Percentiles rank a stretch among this genome's conserved stretches.
Conservation (phyloP, 257 asterid genomes). For the Misopates orontium region DNA sequence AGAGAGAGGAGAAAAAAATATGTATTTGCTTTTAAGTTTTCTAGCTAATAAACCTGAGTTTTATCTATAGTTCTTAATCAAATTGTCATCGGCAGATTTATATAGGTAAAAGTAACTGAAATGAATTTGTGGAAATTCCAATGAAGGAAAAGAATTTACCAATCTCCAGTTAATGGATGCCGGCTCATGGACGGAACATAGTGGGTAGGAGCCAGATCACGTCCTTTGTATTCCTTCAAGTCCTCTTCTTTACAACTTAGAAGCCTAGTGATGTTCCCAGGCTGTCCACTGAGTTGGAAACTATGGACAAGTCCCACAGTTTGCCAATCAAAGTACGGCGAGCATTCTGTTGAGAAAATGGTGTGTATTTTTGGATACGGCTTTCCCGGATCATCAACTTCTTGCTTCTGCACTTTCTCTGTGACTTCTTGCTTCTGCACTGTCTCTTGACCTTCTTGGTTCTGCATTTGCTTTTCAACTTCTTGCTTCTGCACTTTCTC, state of each 20-base stretch:
- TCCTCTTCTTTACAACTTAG: slow-evolving; percentile 93
- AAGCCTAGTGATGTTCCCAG: slow-evolving; percentile 86
- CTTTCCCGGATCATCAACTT: slow-evolving; percentile 54
- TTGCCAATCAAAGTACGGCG: slow-evolving; percentile 95
- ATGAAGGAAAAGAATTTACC: slow-evolving; percentile 48
- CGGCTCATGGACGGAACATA: slow-evolving; percentile 98
- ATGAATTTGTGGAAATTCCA: slow-evolving; percentile 7
- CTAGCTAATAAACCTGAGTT: not conserved
- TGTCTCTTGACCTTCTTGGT: slow-evolving; percentile 34
- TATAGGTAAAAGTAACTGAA: not conserved
- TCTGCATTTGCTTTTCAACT: slow-evolving; percentile 35
- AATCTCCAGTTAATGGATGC: slow-evolving; percentile 92
- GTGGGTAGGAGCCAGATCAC: slow-evolving; percentile 90
- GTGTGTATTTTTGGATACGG: slow-evolving; percentile 82
- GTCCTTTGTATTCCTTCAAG: slow-evolving; percentile 83
- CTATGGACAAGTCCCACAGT: slow-evolving; percentile 95
- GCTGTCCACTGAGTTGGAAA: slow-evolving; percentile 88
- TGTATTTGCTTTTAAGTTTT: no score
- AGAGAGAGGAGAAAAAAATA: no score
- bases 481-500: not conserved
- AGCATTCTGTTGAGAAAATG: slow-evolving; percentile 87
- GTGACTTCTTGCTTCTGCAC: slow-evolving; percentile 36
- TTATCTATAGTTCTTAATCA: not conserved
- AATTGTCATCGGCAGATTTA: no score
- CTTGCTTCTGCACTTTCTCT: slow-evolving; percentile 32